Evolutionary conservation across 768 basidiomycete species (phyloP).

Genomic region (Tricholoma saponaceum): DNA sequence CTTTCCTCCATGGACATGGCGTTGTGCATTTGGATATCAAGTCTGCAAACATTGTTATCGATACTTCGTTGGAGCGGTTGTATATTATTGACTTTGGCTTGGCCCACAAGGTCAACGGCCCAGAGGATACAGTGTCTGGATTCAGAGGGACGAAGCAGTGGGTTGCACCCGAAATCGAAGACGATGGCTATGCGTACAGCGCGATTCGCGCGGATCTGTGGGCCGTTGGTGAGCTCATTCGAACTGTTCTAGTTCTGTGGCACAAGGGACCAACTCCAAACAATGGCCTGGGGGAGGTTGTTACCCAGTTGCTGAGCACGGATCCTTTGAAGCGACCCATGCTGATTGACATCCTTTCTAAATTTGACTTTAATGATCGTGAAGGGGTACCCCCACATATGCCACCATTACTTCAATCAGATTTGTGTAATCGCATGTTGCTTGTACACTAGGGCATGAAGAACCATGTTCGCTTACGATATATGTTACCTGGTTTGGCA

Average conservation of each 20-base stretch:
- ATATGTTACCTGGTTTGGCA: too few species aligned
- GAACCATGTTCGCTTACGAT: too few species aligned
- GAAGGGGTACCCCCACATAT: neutral
- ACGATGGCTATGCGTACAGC: neutral
- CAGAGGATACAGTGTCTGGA: neutral
- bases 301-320: neutral
- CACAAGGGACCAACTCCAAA: too few species aligned
- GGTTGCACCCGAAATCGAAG: neutral
- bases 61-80: too few species aligned
- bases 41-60: neutral
- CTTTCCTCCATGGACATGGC: neutral
- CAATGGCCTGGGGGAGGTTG: too few species aligned
- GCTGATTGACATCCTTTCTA: neutral
- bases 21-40: neutral
- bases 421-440: too few species aligned
- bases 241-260: neutral
- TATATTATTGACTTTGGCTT: neutral
- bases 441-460: too few species aligned
- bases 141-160: neutral
- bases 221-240: neutral
- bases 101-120: neutral
- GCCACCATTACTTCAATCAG: too few species aligned
- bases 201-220: too few species aligned
- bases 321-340: neutral
- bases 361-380: neutral